Evolutionary conservation across 2,329 filamentous ascomycete species (phyloP), one percentile per base, ranked within the genome.

Genomic region (Allantophomopsis lycopodina): DNA sequence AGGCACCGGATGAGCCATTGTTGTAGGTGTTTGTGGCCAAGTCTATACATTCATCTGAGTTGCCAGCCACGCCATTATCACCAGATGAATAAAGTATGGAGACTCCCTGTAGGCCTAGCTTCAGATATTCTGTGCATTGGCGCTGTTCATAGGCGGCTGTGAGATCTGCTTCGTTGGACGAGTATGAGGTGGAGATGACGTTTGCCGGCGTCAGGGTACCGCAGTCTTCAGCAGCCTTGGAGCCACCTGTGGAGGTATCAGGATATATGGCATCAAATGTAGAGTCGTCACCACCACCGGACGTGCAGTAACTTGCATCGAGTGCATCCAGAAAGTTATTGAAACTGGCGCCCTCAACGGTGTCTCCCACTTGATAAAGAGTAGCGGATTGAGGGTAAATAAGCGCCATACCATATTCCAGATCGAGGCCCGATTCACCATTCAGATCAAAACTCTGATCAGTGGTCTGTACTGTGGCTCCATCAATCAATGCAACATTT

Each of bases 111-210:
- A 73, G 61, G 14, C 65, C 69, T 2, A 74, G 62, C 57, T 75
- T 74, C 63, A 73, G 64, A 52, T 69, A 73, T 57, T 73, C 69
- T 41, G 60, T 55, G 50, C 70, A 74, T 53, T 75, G 70, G 3
- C 71, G 59, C 37, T 59, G 47, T 44, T 67, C 62, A 49, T 74
- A 75, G 41, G 55, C 56, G 5, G 59, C 55, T 1, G 66, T 62
- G 7, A 68, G 55, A 38, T 66, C 63, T n/a, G 58, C 62, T 55
- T 75, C 70, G 45, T 68, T 66, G 23, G 66, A 66, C 11, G 60
- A 63, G 51, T 76, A 76, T 10, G 65, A 71, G 20, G 68, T 68
- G 16, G 62, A 67, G 42, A 74, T 67, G 41, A 73, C 69, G 41
- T 73, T 71, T 4, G 71, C 64, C 5, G 65, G 50, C 4, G 55